Conservation (phyloP, 75 land plant species). For the Ceratopteris richardii region DNA sequence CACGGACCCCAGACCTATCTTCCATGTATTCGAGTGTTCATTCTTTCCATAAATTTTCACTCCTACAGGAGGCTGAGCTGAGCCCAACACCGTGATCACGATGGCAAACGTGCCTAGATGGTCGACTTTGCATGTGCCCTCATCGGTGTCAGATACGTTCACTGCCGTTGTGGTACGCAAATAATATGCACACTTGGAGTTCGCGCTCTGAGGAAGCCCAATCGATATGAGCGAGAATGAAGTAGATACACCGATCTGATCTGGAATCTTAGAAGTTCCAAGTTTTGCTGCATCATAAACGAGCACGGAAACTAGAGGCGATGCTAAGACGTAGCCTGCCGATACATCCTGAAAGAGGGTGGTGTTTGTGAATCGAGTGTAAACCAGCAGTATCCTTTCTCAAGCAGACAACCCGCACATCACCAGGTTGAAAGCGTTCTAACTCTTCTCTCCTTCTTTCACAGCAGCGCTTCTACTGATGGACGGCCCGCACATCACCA, state of each 20-base stretch:
- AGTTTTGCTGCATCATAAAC: slow-evolving; percentile 50
- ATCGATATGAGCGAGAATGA: slow-evolving; percentile 39
- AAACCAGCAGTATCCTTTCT: slow-evolving; percentile 58
- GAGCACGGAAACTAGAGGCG: slow-evolving; percentile 61
- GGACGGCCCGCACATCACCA: too few species aligned
- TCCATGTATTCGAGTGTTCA: slow-evolving; percentile 22
- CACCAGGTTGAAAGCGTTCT: too few species aligned
- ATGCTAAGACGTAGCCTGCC: slow-evolving; percentile 31
- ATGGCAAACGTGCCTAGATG: slow-evolving; percentile 64
- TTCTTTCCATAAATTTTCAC: slow-evolving; percentile 8
- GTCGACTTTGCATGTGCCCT: slow-evolving; percentile 36
- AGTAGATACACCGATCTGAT: slow-evolving; percentile 3
- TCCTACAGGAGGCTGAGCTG: slow-evolving; percentile 19
- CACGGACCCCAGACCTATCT: slow-evolving; percentile 34
- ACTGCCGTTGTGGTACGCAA: slow-evolving; percentile 15
- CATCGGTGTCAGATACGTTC: neutral
- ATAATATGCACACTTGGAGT: slow-evolving; percentile 47
- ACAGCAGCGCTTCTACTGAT: too few species aligned
- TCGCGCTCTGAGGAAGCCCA: slow-evolving; percentile 17
- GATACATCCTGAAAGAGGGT: slow-evolving; percentile 29
- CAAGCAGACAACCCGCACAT: too few species aligned
- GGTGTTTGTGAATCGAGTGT: slow-evolving; percentile 63
- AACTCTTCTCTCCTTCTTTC: too few species aligned
- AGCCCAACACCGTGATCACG: slow-evolving; percentile 32
- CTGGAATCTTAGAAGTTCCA: slow-evolving; percentile 31